Conservation (phyloP, 257 asterid species). For the Vinca minor region DNA sequence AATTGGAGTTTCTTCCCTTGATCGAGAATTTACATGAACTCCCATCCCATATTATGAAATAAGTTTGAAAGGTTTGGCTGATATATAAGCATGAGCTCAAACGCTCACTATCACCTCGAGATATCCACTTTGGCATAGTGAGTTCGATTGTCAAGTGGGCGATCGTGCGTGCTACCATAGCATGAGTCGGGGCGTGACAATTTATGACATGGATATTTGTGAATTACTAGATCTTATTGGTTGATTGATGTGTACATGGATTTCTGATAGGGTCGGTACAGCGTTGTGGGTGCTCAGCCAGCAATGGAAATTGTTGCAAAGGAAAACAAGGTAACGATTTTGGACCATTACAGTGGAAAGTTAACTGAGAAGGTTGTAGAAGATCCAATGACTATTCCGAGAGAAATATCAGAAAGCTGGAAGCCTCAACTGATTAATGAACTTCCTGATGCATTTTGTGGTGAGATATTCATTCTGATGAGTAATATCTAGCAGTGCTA, state of each 20-base stretch:
- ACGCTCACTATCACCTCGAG: too few species aligned
- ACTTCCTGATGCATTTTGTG: constrained; percentile 83
- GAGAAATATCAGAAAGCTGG: constrained; percentile 65
- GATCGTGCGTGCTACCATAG: too few species aligned
- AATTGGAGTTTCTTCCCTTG: neutral
- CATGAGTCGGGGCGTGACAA: too few species aligned
- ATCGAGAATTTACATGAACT: neutral
- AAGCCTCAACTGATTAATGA: constrained; percentile 51
- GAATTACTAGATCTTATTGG: neutral
- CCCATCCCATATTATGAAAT: too few species aligned
- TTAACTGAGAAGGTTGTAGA: constrained; percentile 38
- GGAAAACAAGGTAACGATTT: constrained; percentile 55
- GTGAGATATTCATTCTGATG: constrained; percentile 26
- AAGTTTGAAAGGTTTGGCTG: too few species aligned
- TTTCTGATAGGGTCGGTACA: constrained; percentile 65
- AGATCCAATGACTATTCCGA: constrained; percentile 68
- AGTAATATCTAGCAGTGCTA: neutral
- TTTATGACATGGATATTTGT: neutral
- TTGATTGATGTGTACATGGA: neutral
- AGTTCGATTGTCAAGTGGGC: too few species aligned
- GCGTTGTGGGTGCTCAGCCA: constrained; percentile 86
- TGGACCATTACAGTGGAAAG: constrained; percentile 55
- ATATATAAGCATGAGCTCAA: too few species aligned
- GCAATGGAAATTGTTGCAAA: constrained; percentile 68
- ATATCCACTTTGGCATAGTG: too few species aligned